Conservation (phyloP, 2,329 filamentous ascomycete genomes). For the Colletotrichum sansevieriae region DNA sequence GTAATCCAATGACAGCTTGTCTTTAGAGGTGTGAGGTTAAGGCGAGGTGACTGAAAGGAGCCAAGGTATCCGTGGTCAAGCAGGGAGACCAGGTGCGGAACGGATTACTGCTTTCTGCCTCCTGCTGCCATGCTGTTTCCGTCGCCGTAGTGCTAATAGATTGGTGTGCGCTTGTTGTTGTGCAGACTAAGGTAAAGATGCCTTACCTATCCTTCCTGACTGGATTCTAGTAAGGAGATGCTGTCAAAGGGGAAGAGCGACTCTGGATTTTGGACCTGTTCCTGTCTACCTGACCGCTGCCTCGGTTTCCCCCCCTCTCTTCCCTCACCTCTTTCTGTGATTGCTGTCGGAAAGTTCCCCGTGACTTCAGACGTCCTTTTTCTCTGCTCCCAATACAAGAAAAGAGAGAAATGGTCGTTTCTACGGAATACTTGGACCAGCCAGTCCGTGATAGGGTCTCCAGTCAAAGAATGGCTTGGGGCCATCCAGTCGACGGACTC, state of each 20-base stretch:
- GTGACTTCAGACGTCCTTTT: not conserved
- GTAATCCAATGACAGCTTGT: too few species aligned
- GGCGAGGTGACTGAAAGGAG: not conserved
- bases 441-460: conserved; percentile 7
- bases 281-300: not conserved
- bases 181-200: too few species aligned
- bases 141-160: conserved; percentile 18
- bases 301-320: not conserved
- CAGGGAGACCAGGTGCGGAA: conserved; percentile 7
- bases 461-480: conserved; percentile 30
- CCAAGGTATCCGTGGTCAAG: not conserved
- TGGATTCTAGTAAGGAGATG: not conserved
- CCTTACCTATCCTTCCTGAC: too few species aligned
- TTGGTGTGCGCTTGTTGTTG: not conserved
- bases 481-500: conserved; percentile 29
- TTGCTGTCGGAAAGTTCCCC: not conserved
- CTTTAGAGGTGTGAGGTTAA: not conserved
- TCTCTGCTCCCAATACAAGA: not conserved
- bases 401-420: not conserved
- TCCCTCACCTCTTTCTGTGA: not conserved
- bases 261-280: not conserved
- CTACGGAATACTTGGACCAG: conserved; percentile 25
- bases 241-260: not conserved
- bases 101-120: conserved; percentile 7
- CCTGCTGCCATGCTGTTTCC: not conserved